Conservation (phyloP, 495 filamentous ascomycete species). For the Cercophora sp. region DNA sequence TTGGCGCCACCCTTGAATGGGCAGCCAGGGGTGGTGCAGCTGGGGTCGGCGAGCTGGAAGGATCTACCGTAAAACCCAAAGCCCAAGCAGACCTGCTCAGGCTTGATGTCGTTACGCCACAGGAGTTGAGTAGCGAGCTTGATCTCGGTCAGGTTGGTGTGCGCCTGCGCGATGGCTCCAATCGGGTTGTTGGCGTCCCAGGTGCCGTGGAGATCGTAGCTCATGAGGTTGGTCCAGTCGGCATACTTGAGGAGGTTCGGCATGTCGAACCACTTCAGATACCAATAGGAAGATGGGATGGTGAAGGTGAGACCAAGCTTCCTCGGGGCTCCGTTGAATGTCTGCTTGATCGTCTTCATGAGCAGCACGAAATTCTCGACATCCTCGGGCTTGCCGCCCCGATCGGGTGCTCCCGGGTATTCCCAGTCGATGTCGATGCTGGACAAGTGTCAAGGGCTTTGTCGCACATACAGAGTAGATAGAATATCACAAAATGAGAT, state of each 20-base stretch:
- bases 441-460: too few relatives aligned
- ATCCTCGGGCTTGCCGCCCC: constrained; percentile 34
- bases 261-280: constrained; percentile 52
- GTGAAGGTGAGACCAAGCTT: constrained; percentile 36
- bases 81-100: constrained; percentile 41
- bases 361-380: constrained; percentile 34
- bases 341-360: neutral
- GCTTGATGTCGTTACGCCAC: constrained; percentile 46
- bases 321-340: neutral
- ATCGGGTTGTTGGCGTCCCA: constrained; percentile 20
- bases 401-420: constrained; percentile 42
- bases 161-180: constrained; percentile 33
- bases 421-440: constrained; percentile 53
- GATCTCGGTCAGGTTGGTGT: constrained; percentile 57
- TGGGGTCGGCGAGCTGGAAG: constrained; percentile 18
- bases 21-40: constrained; percentile 22
- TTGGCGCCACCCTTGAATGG: constrained; percentile 19
- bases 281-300: constrained; percentile 49
- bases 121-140: constrained; percentile 40
- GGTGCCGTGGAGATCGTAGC: constrained; percentile 41
- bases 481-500: too few relatives aligned
- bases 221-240: constrained; percentile 57
- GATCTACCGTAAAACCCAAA: constrained; percentile 49
- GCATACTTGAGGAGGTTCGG: constrained; percentile 27
- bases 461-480: too few relatives aligned